Conservation (phyloP, 768 basidiomycete species). For the Suillus subalutaceus region DNA sequence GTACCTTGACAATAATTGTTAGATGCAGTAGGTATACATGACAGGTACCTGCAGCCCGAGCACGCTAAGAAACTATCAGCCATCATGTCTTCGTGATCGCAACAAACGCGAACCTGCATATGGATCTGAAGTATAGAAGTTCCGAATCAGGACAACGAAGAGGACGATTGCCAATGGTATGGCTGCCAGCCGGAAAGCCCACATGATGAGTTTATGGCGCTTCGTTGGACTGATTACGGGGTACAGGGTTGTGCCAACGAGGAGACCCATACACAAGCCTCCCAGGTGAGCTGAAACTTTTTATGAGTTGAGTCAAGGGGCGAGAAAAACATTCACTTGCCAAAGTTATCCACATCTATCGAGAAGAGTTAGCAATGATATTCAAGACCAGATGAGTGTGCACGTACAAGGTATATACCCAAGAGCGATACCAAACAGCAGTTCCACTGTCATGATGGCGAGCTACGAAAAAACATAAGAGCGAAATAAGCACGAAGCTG, state of each 20-base stretch:
- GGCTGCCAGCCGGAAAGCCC: constrained; percentile 71
- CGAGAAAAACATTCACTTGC: constrained; percentile 37
- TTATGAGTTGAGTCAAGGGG: neutral
- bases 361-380: constrained; percentile 20
- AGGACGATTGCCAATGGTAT: constrained; percentile 77
- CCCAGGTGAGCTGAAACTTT: constrained; percentile 72
- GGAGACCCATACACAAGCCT: constrained; percentile 81
- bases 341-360: constrained; percentile 88
- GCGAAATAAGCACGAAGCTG: neutral
- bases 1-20: constrained; percentile 70
- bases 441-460: constrained; percentile 81
- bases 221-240: constrained; percentile 85
- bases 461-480: constrained; percentile 49
- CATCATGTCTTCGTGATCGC: neutral
- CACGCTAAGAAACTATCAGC: constrained; percentile 54
- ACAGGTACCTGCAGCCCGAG: constrained; percentile 85
- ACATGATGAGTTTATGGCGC: constrained; percentile 71
- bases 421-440: constrained; percentile 83
- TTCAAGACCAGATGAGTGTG: constrained; percentile 8
- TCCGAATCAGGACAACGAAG: constrained; percentile 79
- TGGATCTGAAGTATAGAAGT: constrained; percentile 90
- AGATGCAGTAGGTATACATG: constrained; percentile 78
- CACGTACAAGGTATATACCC: constrained; percentile 80
- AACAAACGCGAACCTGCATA: constrained; percentile 62
- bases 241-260: constrained; percentile 83